Percentiles rank a stretch among this genome's conserved stretches.
Conservation (phyloP, 148 eudicot species). For the Chenopodium suecicum region DNA sequence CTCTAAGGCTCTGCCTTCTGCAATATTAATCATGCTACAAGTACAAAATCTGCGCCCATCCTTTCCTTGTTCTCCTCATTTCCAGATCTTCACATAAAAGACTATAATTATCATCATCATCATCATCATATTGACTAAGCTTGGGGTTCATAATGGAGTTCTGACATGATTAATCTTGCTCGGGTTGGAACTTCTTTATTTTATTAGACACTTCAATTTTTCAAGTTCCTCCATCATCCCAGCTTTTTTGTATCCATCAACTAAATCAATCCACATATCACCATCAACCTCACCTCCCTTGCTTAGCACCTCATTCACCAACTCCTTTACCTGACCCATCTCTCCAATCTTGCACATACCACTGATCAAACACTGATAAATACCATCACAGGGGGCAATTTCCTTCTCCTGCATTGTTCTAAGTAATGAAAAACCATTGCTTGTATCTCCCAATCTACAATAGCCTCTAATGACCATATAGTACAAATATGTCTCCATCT, state of each 20-base stretch:
- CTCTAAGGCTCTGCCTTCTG: not conserved
- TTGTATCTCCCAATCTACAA: slow-evolving; percentile 32
- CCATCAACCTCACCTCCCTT: slow-evolving; percentile 33
- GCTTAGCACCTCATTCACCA: slow-evolving; percentile 33
- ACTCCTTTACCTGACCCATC: slow-evolving; percentile 32
- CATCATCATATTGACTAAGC: slow-evolving; percentile 16
- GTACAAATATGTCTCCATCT: slow-evolving; percentile 34
- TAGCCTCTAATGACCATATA: slow-evolving; percentile 34
- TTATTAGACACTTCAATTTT: slow-evolving; percentile 18
- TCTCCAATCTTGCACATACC: slow-evolving; percentile 34
- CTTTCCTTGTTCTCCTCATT: slow-evolving; percentile 12
- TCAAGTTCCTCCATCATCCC: slow-evolving; percentile 38
- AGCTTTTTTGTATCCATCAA: slow-evolving; percentile 26
- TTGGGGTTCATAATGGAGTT: slow-evolving; percentile 7
- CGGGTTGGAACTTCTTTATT: slow-evolving; percentile 21
- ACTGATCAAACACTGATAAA: slow-evolving; percentile 30
- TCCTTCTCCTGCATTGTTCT: slow-evolving; percentile 32
- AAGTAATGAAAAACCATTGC: slow-evolving; percentile 31
- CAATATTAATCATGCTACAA: not conserved
- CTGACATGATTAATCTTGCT: not conserved
- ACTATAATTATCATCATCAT: slow-evolving; percentile 1
- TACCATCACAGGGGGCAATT: slow-evolving; percentile 26
- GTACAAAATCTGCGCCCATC: not conserved
- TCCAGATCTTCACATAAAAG: slow-evolving; percentile 20
- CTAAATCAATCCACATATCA: slow-evolving; percentile 17